A percentile compares a stretch with the other conserved stretches of the same genome.
Conservation (phyloP, 129 eudicot genomes). For the Glebionis coronaria region DNA sequence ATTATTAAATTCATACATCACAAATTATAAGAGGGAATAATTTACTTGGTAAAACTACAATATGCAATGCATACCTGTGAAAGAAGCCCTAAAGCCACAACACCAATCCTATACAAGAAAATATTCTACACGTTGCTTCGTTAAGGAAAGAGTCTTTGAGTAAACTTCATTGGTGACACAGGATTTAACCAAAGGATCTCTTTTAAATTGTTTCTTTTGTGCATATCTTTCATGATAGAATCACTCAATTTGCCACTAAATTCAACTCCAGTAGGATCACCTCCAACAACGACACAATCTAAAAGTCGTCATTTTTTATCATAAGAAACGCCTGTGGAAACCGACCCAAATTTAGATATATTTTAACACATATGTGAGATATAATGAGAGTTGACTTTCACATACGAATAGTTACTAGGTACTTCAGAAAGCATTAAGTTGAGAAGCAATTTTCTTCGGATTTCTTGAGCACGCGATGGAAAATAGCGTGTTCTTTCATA, state of each 20-base stretch:
- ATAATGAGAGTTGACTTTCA: not conserved
- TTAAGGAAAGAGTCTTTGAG: no score
- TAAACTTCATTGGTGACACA: no score
- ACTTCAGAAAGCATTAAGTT: constrained; percentile 93
- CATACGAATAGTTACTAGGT: constrained; percentile 49
- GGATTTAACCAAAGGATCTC: no score
- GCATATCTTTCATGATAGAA: constrained; percentile 86
- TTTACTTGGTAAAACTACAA: no score
- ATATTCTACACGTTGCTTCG: no score
- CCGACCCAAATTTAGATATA: not conserved
- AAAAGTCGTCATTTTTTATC: constrained; percentile 88
- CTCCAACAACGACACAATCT: constrained; percentile 96
- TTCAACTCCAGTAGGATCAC: constrained; percentile 99
- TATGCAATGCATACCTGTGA: no score
- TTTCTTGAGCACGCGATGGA: constrained; percentile 97
- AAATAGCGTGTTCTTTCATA: constrained; percentile 77
- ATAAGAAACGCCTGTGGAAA: constrained; percentile 57
- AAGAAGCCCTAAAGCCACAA: no score
- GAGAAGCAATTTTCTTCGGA: constrained; percentile 76
- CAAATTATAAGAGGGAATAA: constrained; percentile 4
- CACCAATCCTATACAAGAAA: no score
- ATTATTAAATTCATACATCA: constrained; percentile 24
- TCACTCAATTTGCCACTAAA: constrained; percentile 98
- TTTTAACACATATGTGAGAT: not conserved
- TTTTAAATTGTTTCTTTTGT: no score